Evolutionary conservation across 306 rosid genomes (phyloP), one percentile per base, ranked within the genome.

Genomic region (Glycine tomentella): DNA sequence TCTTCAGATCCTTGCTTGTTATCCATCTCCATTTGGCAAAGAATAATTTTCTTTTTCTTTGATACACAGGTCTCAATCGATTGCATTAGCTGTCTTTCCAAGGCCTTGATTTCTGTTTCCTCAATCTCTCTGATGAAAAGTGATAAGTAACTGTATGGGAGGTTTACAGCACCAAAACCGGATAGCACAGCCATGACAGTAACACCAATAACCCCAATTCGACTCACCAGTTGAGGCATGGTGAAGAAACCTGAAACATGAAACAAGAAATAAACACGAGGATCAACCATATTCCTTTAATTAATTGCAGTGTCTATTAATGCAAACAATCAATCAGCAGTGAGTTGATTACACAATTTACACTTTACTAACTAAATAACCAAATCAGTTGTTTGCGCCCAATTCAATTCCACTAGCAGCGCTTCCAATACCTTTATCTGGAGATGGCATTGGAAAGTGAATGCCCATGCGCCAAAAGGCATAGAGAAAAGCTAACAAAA

Each of bases 401-500:
- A 34, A 34, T 34, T 34, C 38, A 34, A 34, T 44, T 44, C 48
- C 9, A 44, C 8, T 14, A 52, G 57, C 17, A 14, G 57, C 2
- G 7, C 61, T 55, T 55, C 61, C 2, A 25, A 25, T 25, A 25
- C 31, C 99, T 82, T 87, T 93, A 67, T 91, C 93, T 49, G 97
- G 97, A 0, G 97, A 91, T 31, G 99, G 98, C 99, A 91, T 95
- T 0, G 98, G 98, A 73, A 95, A 95, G 89, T 95, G 99, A 86
- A 95, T 90, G 13, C 99, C 99, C 97, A 91, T 93, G 4, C 98
- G 90, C 99, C 99, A 93, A 81, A 95, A 95, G 4, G 86, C 96
- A 72, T 93, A 95, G 36, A 95, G 97, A 85, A 93, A 95, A 7
- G 94, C 97, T 46, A 93, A 68, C 85, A 95, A 77, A 84, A 95